These are phyloP conservation scores for Penicillium glabrum DNA, from an alignment of 2,329 filamentous ascomycete species.

Conservation along the genomic window DNA sequence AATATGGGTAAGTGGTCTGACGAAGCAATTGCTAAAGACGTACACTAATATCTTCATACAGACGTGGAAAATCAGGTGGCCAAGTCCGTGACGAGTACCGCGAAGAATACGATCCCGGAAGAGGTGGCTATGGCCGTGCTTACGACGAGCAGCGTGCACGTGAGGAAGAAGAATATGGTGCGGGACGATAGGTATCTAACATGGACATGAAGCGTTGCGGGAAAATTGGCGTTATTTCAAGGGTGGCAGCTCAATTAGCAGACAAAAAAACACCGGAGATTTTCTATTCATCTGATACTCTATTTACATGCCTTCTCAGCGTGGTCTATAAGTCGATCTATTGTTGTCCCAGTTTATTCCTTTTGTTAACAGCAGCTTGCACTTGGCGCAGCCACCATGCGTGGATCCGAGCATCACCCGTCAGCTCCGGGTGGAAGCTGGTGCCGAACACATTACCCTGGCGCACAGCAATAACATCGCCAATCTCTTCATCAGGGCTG, in stretches of 20 bases:
- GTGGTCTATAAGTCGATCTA: slow-evolving; percentile 10
- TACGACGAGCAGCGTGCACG: slow-evolving; percentile 61
- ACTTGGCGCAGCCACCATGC: slow-evolving; percentile 87
- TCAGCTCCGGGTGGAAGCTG: slow-evolving; percentile 94
- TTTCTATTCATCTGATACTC: slow-evolving; percentile 30
- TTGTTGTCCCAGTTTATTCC: slow-evolving; percentile 23
- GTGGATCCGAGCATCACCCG: slow-evolving; percentile 83
- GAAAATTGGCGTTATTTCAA: slow-evolving; percentile 35
- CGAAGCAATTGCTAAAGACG: not conserved
- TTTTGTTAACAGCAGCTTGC: slow-evolving; percentile 40
- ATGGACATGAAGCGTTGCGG: slow-evolving; percentile 19
- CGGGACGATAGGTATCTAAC: slow-evolving; percentile 47
- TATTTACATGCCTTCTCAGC: slow-evolving; percentile 22
- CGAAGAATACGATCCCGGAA: slow-evolving; percentile 92
- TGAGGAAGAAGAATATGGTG: slow-evolving; percentile 61
- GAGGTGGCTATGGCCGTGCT: slow-evolving; percentile 83
- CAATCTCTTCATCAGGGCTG: slow-evolving; percentile 42
- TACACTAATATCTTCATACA: slow-evolving; percentile 26
- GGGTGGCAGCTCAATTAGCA: slow-evolving; percentile 31
- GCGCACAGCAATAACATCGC: slow-evolving; percentile 82
- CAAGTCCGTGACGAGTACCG: slow-evolving; percentile 98
- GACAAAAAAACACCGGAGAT: slow-evolving; percentile 21
- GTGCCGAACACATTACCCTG: slow-evolving; percentile 93
- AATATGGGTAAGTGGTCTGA: slow-evolving; percentile 67
- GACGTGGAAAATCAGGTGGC: slow-evolving; percentile 87